Conservation (phyloP, 768 basidiomycete species). For the Leucocoprinus leucothites region DNA sequence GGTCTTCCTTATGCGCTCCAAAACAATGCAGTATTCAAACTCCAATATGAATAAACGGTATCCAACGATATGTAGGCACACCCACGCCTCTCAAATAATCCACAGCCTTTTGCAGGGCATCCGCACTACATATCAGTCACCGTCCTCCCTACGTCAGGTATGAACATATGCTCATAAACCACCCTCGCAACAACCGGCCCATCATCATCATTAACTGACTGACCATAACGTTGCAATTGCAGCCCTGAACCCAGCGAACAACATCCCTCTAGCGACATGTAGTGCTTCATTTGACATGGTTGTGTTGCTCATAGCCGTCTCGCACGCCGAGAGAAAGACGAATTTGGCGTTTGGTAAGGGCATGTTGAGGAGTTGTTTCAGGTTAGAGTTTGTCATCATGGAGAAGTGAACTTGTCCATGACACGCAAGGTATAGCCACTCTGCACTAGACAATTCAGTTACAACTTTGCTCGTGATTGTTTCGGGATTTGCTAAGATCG, state of each 20-base stretch:
- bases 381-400: conserved; percentile 17
- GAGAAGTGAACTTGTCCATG: conserved; percentile 27
- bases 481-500: conserved; percentile 8
- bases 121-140: conserved; percentile 15
- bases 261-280: conserved; percentile 41
- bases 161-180: conserved; percentile 17
- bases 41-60: conserved; percentile 22
- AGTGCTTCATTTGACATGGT: conserved; percentile 25
- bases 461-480: conserved; percentile 13
- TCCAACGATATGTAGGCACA: conserved; percentile 18
- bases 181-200: conserved; percentile 29
- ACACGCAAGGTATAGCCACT: conserved; percentile 37
- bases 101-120: conserved; percentile 18
- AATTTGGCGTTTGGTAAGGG: conserved; percentile 25
- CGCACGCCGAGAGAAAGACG: conserved; percentile 45
- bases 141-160: conserved; percentile 1
- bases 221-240: conserved; percentile 44
- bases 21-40: conserved; percentile 5
- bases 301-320: conserved; percentile 34
- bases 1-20: too few relatives aligned
- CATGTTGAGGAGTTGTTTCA: conserved; percentile 21
- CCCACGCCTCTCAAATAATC: conserved; percentile 11
- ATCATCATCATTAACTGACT: conserved; percentile 33
- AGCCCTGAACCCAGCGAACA: conserved; percentile 27
- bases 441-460: conserved; percentile 4